These are phyloP conservation scores for Camelina laxa DNA, from an alignment of 345 rosid species.

Conservation along the genomic window DNA sequence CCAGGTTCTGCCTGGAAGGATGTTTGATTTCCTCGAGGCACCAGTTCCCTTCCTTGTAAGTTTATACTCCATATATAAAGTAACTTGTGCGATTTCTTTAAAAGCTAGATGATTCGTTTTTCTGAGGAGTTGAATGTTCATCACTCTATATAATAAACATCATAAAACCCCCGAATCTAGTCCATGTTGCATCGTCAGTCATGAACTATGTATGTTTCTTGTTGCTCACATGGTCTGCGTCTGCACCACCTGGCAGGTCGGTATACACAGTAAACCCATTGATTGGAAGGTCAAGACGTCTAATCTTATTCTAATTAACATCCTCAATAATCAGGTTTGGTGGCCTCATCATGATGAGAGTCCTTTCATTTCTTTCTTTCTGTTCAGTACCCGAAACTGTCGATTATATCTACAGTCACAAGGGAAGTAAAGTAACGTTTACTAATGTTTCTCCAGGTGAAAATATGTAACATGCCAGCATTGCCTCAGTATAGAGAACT, in stretches of 20 bases:
- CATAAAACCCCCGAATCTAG: neutral
- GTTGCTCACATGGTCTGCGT: conserved; percentile 13
- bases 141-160: conserved; percentile 9
- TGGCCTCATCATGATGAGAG: conserved; percentile 7
- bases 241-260: conserved; percentile 59
- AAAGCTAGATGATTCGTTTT: conserved; percentile 19
- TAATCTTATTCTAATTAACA: conserved; percentile 74
- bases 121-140: conserved; percentile 23
- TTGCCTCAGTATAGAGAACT: conserved; percentile 80
- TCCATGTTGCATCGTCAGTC: conserved; percentile 9
- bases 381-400: neutral
- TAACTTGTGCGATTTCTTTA: neutral
- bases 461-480: conserved; percentile 48
- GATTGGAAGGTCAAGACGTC: conserved; percentile 85
- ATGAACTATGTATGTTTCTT: conserved; percentile 19
- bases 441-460: conserved; percentile 44
- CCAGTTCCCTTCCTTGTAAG: conserved; percentile 98
- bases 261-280: conserved; percentile 72
- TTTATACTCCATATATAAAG: conserved; percentile 33
- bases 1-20: conserved; percentile 84
- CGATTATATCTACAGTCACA: neutral
- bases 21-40: conserved; percentile 98
- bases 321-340: conserved; percentile 79
- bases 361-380: conserved; percentile 13
- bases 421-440: conserved; percentile 20